phyloP scores from a whole-genome alignment of 305 asterid species.

The Solanum hybrid region DNA sequence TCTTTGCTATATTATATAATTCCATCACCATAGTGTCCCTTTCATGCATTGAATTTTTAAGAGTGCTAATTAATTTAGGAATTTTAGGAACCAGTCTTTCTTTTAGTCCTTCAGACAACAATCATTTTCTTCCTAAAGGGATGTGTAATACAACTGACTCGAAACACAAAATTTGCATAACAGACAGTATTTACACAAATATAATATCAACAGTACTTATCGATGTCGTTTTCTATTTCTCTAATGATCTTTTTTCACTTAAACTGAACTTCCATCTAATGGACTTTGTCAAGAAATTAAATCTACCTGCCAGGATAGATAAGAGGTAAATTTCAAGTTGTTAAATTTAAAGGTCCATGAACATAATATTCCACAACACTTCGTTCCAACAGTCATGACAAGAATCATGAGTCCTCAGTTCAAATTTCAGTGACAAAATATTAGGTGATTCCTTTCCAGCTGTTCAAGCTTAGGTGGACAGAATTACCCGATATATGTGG shows the following conservation, averaged over 20 bases:
- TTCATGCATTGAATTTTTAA: background rate
- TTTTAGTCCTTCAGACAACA: background rate
- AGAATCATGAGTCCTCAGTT: background rate
- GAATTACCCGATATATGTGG: background rate
- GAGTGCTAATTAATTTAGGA: background rate
- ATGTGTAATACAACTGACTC: background rate
- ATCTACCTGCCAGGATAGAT: background rate
- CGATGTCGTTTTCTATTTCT: background rate
- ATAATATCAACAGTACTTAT: background rate
- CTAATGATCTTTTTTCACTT: background rate
- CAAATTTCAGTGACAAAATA: background rate
- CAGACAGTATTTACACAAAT: background rate
- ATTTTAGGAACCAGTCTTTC: background rate
- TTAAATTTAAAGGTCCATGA: background rate
- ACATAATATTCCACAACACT: background rate
- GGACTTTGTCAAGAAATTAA: background rate
- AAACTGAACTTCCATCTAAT: background rate
- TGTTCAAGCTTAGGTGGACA: background rate
- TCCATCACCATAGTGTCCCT: background rate
- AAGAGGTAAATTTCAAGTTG: background rate
- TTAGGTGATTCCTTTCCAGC: background rate
- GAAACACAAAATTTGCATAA: background rate
- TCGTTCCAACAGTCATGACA: background rate
- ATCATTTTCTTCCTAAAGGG: background rate
- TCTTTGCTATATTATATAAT: background rate